A percentile compares a stretch with the other conserved stretches of the same genome.
These are phyloP conservation scores for Boletus sensibilis DNA, from an alignment of 768 basidiomycete genomes.

Conservation along the genomic window DNA sequence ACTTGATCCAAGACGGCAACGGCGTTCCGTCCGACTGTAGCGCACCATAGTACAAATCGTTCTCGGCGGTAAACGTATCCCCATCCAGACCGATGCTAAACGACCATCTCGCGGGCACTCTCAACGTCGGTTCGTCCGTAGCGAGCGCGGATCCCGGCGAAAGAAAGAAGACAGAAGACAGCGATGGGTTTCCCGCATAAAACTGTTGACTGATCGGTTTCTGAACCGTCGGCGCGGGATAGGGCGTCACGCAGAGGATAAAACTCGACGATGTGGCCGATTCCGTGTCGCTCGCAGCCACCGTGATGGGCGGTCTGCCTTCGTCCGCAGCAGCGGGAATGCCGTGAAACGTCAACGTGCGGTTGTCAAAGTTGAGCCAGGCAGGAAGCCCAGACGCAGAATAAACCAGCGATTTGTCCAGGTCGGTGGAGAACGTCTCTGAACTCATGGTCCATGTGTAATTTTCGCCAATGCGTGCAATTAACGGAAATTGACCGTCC, in stretches of 20 bases:
- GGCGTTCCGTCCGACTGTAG: constrained; percentile 63
- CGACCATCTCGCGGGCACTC: constrained; percentile 81
- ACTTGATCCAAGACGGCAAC: constrained; percentile 74
- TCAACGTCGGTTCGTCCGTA: constrained; percentile 51
- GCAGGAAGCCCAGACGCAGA: constrained; percentile 56
- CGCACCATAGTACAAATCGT: constrained; percentile 61
- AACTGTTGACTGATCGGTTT: constrained; percentile 61
- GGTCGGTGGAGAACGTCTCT: constrained; percentile 58
- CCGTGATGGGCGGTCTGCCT: constrained; percentile 57
- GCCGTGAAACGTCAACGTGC: constrained; percentile 62
- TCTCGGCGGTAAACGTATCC: constrained; percentile 52
- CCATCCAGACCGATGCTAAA: constrained; percentile 85
- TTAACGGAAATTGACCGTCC: constrained; percentile 69
- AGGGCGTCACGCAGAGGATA: constrained; percentile 55
- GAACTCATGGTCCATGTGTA: constrained; percentile 72
- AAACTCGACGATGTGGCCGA: constrained; percentile 53
- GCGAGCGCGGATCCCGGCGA: constrained; percentile 57
- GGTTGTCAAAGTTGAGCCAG: constrained; percentile 77
- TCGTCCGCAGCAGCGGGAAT: constrained; percentile 62
- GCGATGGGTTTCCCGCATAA: constrained; percentile 52
- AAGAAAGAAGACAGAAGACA: constrained; percentile 76
- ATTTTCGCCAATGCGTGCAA: constrained; percentile 63
- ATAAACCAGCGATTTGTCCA: constrained; percentile 47
- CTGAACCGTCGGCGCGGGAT: constrained; percentile 52
- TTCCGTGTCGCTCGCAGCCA: constrained; percentile 59